These are phyloP conservation scores for Pestalotiopsis sp. DNA, from an alignment of 2,329 filamentous ascomycete species.

Conservation along the genomic window DNA sequence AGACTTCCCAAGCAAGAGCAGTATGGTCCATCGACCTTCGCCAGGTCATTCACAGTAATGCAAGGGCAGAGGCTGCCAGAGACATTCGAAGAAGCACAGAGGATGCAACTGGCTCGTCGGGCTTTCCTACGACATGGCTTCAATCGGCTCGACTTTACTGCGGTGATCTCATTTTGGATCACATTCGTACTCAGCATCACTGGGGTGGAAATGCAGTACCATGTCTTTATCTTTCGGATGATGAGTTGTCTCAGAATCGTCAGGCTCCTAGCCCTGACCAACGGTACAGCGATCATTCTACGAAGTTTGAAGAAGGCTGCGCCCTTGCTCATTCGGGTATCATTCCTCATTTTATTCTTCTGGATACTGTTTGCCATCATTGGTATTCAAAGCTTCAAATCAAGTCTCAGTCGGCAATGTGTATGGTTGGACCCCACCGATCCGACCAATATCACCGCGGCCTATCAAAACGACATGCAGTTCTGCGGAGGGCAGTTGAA, in stretches of 20 bases:
- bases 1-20: slow-evolving; percentile 51
- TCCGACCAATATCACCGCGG: slow-evolving; percentile 53
- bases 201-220: slow-evolving; percentile 68
- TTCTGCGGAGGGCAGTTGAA: slow-evolving; percentile 87
- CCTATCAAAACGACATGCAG: slow-evolving; percentile 67
- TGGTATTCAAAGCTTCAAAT: slow-evolving; percentile 94
- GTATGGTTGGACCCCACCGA: slow-evolving; percentile 72
- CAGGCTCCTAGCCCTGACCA: slow-evolving; percentile 86
- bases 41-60: slow-evolving; percentile 79
- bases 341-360: slow-evolving; percentile 94
- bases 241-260: slow-evolving; percentile 92
- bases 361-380: slow-evolving; percentile 98
- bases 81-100: slow-evolving; percentile 77
- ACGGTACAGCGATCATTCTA: slow-evolving; percentile 92
- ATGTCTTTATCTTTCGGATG: slow-evolving; percentile 94
- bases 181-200: slow-evolving; percentile 75
- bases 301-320: slow-evolving; percentile 94
- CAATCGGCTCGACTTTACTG: slow-evolving; percentile 92
- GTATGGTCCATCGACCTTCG: slow-evolving; percentile 64
- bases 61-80: slow-evolving; percentile 61
- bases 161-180: slow-evolving; percentile 94
- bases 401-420: slow-evolving; percentile 75
- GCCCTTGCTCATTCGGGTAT: slow-evolving; percentile 87
- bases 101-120: slow-evolving; percentile 82
- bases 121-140: slow-evolving; percentile 95